Evolutionary conservation across 1,284 basidiomycete genomes (phyloP).

Genomic region (Sporisorium scitamineum): DNA sequence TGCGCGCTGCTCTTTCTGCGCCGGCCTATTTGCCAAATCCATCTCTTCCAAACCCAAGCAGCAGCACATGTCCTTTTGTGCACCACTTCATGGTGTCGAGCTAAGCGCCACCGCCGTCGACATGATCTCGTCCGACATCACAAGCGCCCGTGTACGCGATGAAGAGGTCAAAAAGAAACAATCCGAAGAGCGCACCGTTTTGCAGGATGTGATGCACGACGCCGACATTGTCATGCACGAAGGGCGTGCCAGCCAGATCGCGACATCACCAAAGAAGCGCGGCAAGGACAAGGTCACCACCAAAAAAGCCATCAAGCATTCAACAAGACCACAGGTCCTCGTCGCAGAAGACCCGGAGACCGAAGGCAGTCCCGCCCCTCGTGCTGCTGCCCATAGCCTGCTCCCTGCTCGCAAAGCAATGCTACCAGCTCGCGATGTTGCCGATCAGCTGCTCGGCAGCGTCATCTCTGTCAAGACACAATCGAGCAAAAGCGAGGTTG

Average conservation of each 20-base stretch:
- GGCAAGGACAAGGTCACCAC: conserved; percentile 23
- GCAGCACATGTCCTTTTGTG: conserved; percentile 30
- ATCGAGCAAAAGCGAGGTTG: not conserved
- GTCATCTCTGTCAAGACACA: not conserved
- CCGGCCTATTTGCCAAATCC: conserved; percentile 31
- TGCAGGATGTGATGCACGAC: conserved; percentile 32
- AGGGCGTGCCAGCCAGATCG: conserved; percentile 37
- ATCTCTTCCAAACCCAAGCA: conserved; percentile 22
- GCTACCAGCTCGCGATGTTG: conserved; percentile 18
- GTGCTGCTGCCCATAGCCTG: conserved; percentile 1
- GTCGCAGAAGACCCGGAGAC: conserved; percentile 2
- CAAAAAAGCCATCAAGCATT: conserved; percentile 35
- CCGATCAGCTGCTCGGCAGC: conserved; percentile 20
- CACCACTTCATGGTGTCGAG: conserved; percentile 20
- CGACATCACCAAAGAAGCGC: conserved; percentile 30
- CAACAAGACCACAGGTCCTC: conserved; percentile 4
- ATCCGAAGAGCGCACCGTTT: conserved; percentile 22
- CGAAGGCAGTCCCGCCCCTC: not conserved
- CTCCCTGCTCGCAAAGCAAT: conserved; percentile 23
- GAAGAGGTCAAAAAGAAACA: conserved; percentile 12
- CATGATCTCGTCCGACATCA: conserved; percentile 16
- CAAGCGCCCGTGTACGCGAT: conserved; percentile 7
- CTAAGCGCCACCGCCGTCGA: conserved; percentile 11
- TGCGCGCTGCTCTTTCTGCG: conserved; percentile 37
- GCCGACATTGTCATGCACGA: conserved; percentile 39